Evolutionary conservation across 352 stramenopile species (phyloP), one percentile per base, ranked within the genome.

Genomic region (Phytophthora constricta): DNA sequence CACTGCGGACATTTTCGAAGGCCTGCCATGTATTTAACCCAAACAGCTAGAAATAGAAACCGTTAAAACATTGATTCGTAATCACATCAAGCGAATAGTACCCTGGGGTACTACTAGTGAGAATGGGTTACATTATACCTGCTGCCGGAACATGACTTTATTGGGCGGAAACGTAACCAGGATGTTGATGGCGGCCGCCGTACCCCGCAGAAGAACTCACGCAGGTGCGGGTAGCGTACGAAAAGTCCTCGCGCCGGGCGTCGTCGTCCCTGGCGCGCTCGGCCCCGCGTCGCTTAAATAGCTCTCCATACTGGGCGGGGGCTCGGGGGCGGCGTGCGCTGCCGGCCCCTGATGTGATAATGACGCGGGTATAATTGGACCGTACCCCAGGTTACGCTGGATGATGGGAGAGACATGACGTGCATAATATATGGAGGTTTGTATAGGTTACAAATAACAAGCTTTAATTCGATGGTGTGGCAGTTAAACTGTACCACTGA

Each of bases 111-210:
- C n/a, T 42, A 19, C 9, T 42, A 19, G 2, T 42, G n/a, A 19
- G 34, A 13, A 10, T 5, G n/a, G 4, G n/a, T 16, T 39, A 20
- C 46, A 39, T 25, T 34, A n/a, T 79, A 91, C 89, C 85, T 96
- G 88, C 57, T 97, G 88, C 10, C 90, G 84, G 62, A 97, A 97
- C 88, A 97, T 97, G 62, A 97, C 69, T 73, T 97, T 97, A 70
- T 96, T 96, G 37, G 84, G 84, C 28, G 86, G 77, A 66, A 97
- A 97, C 5, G 90, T 97, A 55, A 93, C 70, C 34, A 96, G 51
- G 52, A 96, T 95, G 62, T 97, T 97, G 74, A 96, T 90, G 33
- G 89, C 86, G 10, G 89, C 88, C 1, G 89, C 89, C 16, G 84
- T 79, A 54, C 86, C 89, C 89, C 89, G 39, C 87, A 93, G 51